Conservation (phyloP, 495 filamentous ascomycete genomes). For the Penicillium lagena region DNA sequence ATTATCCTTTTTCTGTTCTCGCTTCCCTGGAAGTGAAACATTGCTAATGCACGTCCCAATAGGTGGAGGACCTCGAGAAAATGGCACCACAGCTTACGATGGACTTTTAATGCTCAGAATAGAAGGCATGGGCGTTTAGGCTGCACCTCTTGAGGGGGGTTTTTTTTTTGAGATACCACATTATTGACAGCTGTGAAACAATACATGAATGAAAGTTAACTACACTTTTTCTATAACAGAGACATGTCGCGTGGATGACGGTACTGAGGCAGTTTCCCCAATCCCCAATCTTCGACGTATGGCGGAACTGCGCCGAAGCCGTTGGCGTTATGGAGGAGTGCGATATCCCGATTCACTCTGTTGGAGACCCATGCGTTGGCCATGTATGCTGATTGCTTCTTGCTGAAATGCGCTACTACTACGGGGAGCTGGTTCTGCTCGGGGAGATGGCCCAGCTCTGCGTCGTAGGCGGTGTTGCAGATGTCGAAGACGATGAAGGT, state of each 20-base stretch:
- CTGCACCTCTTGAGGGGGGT: neutral
- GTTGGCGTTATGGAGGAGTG: conserved; percentile 21
- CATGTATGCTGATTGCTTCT: conserved; percentile 15
- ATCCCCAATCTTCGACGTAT: conserved; percentile 17
- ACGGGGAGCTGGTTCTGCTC: conserved; percentile 21
- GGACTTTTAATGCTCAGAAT: conserved; percentile 58
- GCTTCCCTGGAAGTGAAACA: neutral
- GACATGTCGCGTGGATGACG: conserved; percentile 16
- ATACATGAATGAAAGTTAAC: neutral
- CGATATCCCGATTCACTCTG: conserved; percentile 19
- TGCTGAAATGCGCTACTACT: conserved; percentile 20
- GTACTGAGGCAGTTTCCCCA: conserved; percentile 16
- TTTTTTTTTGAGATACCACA: conserved; percentile 7
- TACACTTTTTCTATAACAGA: conserved; percentile 11
- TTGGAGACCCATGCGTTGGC: conserved; percentile 15
- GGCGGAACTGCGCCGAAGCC: conserved; percentile 18
- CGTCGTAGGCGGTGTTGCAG: conserved; percentile 15
- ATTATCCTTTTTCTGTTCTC: neutral
- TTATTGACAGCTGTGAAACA: neutral
- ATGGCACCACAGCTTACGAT: conserved; percentile 81
- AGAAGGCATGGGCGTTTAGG: conserved; percentile 2
- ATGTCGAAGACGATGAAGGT: conserved; percentile 22
- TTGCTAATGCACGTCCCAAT: conserved; percentile 4
- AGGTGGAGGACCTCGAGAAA: conserved; percentile 76
- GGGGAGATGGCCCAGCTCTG: conserved; percentile 17